phyloP scores from a whole-genome alignment of 169 alveolate genomes.

The Babesia caballi region DNA sequence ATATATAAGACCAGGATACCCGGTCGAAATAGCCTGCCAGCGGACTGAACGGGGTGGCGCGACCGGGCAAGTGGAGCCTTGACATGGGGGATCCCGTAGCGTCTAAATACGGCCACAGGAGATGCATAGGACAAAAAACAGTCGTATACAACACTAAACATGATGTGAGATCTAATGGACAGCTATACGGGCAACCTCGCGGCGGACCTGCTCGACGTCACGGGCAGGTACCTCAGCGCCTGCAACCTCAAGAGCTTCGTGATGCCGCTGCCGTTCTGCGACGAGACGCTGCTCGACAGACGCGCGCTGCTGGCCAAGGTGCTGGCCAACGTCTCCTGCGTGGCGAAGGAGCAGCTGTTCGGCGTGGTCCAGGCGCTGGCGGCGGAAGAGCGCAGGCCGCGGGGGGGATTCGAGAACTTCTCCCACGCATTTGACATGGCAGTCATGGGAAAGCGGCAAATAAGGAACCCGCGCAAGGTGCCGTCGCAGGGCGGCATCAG shows the following conservation, averaged over 20 bases:
- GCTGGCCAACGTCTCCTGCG: conserved; percentile 35
- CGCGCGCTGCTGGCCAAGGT: conserved; percentile 29
- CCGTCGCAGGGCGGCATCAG: background rate
- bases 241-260: conserved; percentile 31
- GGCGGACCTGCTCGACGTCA: conserved; percentile 45
- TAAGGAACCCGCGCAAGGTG: background rate
- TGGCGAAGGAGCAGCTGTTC: conserved; percentile 45
- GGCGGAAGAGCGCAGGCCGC: background rate
- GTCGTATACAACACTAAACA: background rate
- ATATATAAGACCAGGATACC: background rate
- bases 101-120: too few species aligned
- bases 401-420: background rate
- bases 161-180: conserved; percentile 1
- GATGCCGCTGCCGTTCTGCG: conserved; percentile 62
- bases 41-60: background rate
- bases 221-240: conserved; percentile 34
- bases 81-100: background rate
- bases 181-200: conserved; percentile 28
- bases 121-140: too few species aligned
- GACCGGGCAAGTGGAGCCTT: background rate
- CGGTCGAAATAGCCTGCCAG: background rate
- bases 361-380: conserved; percentile 8
- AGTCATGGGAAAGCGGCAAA: background rate
- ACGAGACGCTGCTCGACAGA: conserved; percentile 37
- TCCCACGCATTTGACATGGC: background rate